Base-by-base conservation (phyloP, 1,284 basidiomycete species). In the Prillingera fragicola region DNA sequence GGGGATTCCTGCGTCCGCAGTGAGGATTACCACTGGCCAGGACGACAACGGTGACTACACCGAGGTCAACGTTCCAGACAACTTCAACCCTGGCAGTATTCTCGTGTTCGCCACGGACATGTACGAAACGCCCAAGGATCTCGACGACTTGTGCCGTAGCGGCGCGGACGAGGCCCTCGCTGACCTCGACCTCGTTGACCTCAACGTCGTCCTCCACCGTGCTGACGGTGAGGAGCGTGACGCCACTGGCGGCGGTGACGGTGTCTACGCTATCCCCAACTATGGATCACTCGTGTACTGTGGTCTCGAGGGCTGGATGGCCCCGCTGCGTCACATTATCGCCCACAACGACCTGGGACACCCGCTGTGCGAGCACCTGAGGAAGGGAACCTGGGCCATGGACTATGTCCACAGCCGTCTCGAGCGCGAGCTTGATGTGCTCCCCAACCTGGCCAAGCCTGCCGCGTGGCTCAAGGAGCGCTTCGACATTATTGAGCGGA, bases 291-390 rank as follows among this genome's bases (percentile, higher is more conserved):
- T 90, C 61, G 81, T 80, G 10, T 96, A 94, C 69, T 95, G 89
- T 61, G 91, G 91, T 22, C 69, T 96, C 38, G 88, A 96, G 66
- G 92, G 91, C 1, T 96, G 90, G 88, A 95, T 96, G 88, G 80
- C 84, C 53, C 82, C 83, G 0, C 73, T 96, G 41, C 77, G 80
- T 31, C 79, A 82, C 49, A 80, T 95, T 62, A 90, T 91, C 79
- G 75, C 77, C 50, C 79, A 80, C 61, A 96, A 95, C 66, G 90
- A 96, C 63, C 77, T 96, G 7, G 91, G 92, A 0, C 89, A 95
- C 67, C 79, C 89, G 0, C 75, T 96, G 5, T 94, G 88, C 60
- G 82, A 75, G 8, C 87, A 96, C 67, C 69, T 96, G 43, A 78
- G 92, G 48, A 77, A 84, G 36, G 91, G 92, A 6, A 77, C 77